phyloP scores from a whole-genome alignment of 495 filamentous ascomycete species.

The Hypoxylon lienhwacheense region DNA sequence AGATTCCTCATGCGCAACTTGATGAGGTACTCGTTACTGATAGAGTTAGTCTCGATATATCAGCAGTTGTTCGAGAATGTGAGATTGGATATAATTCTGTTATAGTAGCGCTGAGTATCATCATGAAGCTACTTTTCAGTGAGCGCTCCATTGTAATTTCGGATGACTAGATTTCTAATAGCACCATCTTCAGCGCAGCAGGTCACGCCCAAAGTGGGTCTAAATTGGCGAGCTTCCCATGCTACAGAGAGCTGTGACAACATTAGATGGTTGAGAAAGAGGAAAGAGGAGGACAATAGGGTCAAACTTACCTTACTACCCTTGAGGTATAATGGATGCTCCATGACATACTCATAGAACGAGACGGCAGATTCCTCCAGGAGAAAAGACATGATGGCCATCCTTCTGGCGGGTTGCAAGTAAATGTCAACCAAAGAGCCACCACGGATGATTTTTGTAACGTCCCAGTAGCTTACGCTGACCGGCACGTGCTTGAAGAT shows the following conservation, averaged over 20 bases:
- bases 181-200: conserved; percentile 77
- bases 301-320: conserved; percentile 66
- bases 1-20: conserved; percentile 75
- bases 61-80: conserved; percentile 59
- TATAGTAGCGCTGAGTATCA: conserved; percentile 82
- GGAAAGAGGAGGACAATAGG: background rate
- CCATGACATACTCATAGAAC: conserved; percentile 66
- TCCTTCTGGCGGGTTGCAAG: conserved; percentile 61
- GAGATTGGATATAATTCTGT: conserved; percentile 70
- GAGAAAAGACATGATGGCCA: conserved; percentile 71
- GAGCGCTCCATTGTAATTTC: conserved; percentile 57
- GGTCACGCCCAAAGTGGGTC: conserved; percentile 64
- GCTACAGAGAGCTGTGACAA: conserved; percentile 11
- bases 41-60: conserved; percentile 73
- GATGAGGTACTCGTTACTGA: conserved; percentile 75
- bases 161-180: conserved; percentile 74
- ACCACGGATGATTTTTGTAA: conserved; percentile 66
- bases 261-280: conserved; percentile 1
- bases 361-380: conserved; percentile 61
- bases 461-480: conserved; percentile 58
- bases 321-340: conserved; percentile 68
- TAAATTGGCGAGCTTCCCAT: conserved; percentile 65
- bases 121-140: conserved; percentile 67
- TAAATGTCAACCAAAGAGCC: conserved; percentile 72
- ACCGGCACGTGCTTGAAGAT: background rate